Conservation (phyloP, 164 flowering plant species). For the Amborella trichopoda region DNA sequence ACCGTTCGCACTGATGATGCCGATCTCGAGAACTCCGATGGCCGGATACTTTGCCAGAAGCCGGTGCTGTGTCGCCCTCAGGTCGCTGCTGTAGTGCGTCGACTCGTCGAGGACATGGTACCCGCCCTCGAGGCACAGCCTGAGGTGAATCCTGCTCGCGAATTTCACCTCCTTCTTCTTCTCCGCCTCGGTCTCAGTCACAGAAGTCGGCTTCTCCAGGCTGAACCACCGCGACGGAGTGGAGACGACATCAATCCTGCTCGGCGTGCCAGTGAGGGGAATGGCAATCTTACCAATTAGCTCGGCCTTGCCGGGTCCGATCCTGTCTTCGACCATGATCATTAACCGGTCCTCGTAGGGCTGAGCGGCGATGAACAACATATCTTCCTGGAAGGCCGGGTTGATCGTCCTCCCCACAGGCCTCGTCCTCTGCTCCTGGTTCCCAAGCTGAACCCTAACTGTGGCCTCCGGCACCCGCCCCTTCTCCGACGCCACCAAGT, state of each 20-base stretch:
- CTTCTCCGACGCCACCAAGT: slow-evolving; percentile 35
- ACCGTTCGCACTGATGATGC: slow-evolving; percentile 53
- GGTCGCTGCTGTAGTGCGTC: slow-evolving; percentile 73
- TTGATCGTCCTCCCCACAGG: slow-evolving; percentile 15
- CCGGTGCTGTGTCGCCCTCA: slow-evolving; percentile 62
- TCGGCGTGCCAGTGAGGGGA: slow-evolving; percentile 18
- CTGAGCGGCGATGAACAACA: slow-evolving; percentile 75
- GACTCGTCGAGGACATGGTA: slow-evolving; percentile 90
- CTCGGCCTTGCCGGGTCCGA: slow-evolving; percentile 43
- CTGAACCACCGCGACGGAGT: slow-evolving; percentile 53
- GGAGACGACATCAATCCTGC: slow-evolving; percentile 24
- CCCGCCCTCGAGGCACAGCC: slow-evolving; percentile 45
- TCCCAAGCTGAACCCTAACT: slow-evolving; percentile 49
- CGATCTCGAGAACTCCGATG: slow-evolving; percentile 70
- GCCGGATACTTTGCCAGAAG: slow-evolving; percentile 31
- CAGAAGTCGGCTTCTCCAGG: slow-evolving; percentile 29
- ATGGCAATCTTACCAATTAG: slow-evolving; percentile 30
- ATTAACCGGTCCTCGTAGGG: slow-evolving; percentile 45
- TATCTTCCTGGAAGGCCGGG: slow-evolving; percentile 70
- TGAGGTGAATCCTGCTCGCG: slow-evolving; percentile 63
- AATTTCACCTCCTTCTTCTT: slow-evolving; percentile 54
- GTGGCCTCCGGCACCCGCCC: slow-evolving; percentile 20
- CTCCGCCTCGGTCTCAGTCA: slow-evolving; percentile 16
- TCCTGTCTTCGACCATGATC: slow-evolving; percentile 39
- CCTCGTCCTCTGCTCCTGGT: slow-evolving; percentile 32